Evolutionary conservation across 495 filamentous ascomycete genomes (phyloP).

Genomic region (Aeminium ludgeri): DNA sequence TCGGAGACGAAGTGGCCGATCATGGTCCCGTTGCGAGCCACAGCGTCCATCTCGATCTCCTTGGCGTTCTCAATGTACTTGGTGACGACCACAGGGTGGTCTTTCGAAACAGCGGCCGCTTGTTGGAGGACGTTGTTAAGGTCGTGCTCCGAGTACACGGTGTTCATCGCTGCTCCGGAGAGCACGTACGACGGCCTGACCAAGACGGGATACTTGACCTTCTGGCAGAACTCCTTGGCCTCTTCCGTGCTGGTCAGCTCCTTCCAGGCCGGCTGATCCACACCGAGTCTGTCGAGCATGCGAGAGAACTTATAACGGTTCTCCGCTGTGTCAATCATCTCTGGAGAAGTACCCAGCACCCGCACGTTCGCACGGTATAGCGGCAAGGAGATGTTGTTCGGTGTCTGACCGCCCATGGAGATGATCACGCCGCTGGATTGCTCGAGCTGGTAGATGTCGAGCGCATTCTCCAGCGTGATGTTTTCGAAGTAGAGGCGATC

Average conservation of each 20-base stretch:
- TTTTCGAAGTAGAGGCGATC: conserved; percentile 95
- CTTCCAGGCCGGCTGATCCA: conserved; percentile 96
- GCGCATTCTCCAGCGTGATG: conserved; percentile 82
- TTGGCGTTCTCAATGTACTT: conserved; percentile 97
- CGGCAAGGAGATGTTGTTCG: conserved; percentile 92
- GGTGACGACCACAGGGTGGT: conserved; percentile 96
- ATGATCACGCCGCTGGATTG: conserved; percentile 78
- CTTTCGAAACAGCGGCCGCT: conserved; percentile 79
- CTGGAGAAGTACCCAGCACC: conserved; percentile 85
- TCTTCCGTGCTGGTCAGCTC: conserved; percentile 84
- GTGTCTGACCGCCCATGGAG: conserved; percentile 95
- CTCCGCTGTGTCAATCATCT: conserved; percentile 97
- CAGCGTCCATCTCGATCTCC: conserved; percentile 96
- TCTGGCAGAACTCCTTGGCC: conserved; percentile 67
- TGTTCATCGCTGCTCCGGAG: conserved; percentile 97
- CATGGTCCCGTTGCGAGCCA: conserved; percentile 71
- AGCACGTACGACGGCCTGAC: conserved; percentile 95
- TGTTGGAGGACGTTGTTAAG: conserved; percentile 81
- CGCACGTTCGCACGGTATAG: conserved; percentile 78
- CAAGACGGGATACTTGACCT: conserved; percentile 83
- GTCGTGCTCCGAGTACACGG: conserved; percentile 83
- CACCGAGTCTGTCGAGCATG: conserved; percentile 83
- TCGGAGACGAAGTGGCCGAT: conserved; percentile 90
- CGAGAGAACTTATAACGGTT: conserved; percentile 98
- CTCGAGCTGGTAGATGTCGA: conserved; percentile 92